Evolutionary conservation across 2,329 filamentous ascomycete species (phyloP), one percentile per base, ranked within the genome.

Genomic region (Penicillium sp.): DNA sequence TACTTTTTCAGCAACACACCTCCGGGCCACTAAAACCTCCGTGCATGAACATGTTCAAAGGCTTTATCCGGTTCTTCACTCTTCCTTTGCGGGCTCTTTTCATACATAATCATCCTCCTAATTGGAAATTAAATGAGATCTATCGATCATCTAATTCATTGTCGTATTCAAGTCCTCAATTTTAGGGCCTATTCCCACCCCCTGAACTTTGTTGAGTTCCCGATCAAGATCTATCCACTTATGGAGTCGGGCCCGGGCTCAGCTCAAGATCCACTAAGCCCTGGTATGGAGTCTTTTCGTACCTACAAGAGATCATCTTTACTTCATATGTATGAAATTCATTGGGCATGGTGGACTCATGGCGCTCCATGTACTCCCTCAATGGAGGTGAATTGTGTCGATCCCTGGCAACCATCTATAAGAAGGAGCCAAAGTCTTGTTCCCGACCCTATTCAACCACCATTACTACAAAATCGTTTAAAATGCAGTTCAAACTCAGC

Each of bases 181-280:
- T 39, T 24, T 26, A 39, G 20, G 36, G 24, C 36, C 21, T 39
- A 39, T 39, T 39, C 36, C 36, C 21, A 23, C 36, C 12, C 36
- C 36, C 36, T 39, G 20, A 24, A 39, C 36, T 39, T 39, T 39
- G 36, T 39, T 39, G 36, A 39, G 36, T 39, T 39, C 36, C 20
- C 36, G 36, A 39, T 39, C 36, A 39, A 39, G 36, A 39, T 39
- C 36, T 39, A 39, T 39, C 36, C 36, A 39, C 36, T 27, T 39
- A 39, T 39, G 20, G 36, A 39, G 36, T 39, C 20, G 36, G 36
- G 12, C 36, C 36, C 21, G 20, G 36, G 36, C 36, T 39, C 36
- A 39, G 36, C 20, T 39, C 36, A 39, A 24, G 36, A 39, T 39
- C 36, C 29, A 32, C 29, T 32, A 32, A 32, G 29, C 29, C 29